These are phyloP conservation scores for Citrus mangshanensis DNA, from an alignment of 345 rosid genomes.

Conservation along the genomic window DNA sequence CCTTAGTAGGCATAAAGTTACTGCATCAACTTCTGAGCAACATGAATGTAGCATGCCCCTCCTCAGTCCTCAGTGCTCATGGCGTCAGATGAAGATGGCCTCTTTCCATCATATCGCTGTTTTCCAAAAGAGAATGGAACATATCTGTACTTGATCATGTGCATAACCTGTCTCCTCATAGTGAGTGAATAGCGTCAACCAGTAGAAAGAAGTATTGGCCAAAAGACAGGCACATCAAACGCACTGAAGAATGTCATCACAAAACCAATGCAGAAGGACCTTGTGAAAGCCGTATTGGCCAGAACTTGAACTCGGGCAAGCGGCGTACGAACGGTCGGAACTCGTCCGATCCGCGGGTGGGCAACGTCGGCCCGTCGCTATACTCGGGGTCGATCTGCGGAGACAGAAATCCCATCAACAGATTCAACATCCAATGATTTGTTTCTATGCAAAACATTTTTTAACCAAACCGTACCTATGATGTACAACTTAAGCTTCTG, in stretches of 20 bases:
- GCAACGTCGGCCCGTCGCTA: slow-evolving; percentile 59
- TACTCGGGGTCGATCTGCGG: slow-evolving; percentile 92
- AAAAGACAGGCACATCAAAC: slow-evolving; percentile 90
- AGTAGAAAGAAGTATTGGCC: slow-evolving; percentile 99
- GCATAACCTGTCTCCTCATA: slow-evolving; percentile 89
- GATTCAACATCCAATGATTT: slow-evolving; percentile 41
- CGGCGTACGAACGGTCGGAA: slow-evolving; percentile 94
- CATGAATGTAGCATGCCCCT: slow-evolving; percentile 16
- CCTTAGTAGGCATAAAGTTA: slow-evolving; percentile 15
- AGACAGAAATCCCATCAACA: slow-evolving; percentile 81
- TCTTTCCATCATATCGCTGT: slow-evolving; percentile 74
- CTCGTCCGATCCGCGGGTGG: slow-evolving; percentile 87
- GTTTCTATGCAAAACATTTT: too few relatives aligned
- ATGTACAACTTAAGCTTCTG: too few relatives aligned
- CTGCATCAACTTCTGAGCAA: slow-evolving; percentile 6
- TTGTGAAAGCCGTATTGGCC: slow-evolving; percentile 37
- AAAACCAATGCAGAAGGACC: slow-evolving; percentile 76
- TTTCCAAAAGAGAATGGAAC: slow-evolving; percentile 91
- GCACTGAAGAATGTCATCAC: slow-evolving; percentile 66
- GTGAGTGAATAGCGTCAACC: slow-evolving; percentile 75
- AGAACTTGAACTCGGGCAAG: slow-evolving; percentile 85
- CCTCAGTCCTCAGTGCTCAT: slow-evolving; percentile 38
- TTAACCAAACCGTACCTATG: too few relatives aligned
- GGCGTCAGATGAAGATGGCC: slow-evolving; percentile 48
- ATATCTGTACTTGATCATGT: slow-evolving; percentile 92